Percentiles rank a stretch among this genome's conserved stretches.
These are phyloP conservation scores for Rhododendron griersonianum DNA, from an alignment of 148 eudicot species.

Conservation along the genomic window DNA sequence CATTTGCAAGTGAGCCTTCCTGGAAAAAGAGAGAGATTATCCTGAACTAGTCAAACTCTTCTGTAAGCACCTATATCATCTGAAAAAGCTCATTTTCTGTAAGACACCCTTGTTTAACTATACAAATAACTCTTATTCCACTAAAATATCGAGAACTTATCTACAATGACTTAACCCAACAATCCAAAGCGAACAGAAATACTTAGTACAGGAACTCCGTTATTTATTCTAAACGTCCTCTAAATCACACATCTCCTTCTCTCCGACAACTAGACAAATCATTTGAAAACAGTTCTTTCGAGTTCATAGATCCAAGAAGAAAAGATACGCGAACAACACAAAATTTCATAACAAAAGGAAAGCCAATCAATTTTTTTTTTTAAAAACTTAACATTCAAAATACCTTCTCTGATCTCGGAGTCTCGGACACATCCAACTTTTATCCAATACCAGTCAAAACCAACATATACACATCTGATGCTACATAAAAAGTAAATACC, in stretches of 20 bases:
- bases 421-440: not conserved
- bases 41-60: not conserved
- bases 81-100: not conserved
- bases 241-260: not conserved
- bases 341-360: not conserved
- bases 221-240: not conserved
- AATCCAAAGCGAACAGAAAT: not conserved
- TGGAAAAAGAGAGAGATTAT: conserved; percentile 18
- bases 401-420: not conserved
- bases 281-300: not conserved
- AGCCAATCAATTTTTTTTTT: no score
- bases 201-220: not conserved
- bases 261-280: not conserved
- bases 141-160: not conserved
- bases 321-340: no score
- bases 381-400: not conserved
- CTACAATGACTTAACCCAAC: not conserved
- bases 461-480: not conserved
- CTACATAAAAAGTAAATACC: not conserved
- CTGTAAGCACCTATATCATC: not conserved
- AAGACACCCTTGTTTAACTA: not conserved
- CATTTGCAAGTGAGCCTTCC: conserved; percentile 33
- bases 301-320: not conserved
- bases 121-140: not conserved
- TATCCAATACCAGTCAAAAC: not conserved